Evolutionary conservation across 805 yeast species (phyloP).

Genomic region (Schizosaccharomyces octosporus): DNA sequence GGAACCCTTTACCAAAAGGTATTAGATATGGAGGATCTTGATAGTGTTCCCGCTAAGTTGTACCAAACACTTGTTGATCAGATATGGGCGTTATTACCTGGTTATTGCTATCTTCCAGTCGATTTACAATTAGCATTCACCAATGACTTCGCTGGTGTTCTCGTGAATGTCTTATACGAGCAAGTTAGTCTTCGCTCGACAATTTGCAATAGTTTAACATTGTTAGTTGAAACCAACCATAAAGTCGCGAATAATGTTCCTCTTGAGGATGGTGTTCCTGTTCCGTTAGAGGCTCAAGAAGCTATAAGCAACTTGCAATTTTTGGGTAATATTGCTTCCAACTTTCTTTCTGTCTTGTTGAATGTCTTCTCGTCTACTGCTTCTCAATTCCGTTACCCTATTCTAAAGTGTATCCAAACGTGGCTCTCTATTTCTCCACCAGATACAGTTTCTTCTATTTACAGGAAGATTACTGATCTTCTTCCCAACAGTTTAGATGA

Average conservation of each 20-base stretch:
- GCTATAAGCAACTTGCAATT: constrained; percentile 36
- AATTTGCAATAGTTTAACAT: constrained; percentile 61
- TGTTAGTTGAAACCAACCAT: constrained; percentile 38
- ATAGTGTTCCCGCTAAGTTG: constrained; percentile 39
- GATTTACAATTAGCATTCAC: constrained; percentile 44
- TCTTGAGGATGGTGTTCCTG: constrained; percentile 23
- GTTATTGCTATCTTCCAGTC: constrained; percentile 63
- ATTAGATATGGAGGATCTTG: constrained; percentile 10
- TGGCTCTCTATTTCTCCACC: constrained; percentile 44
- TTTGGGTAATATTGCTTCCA: constrained; percentile 35
- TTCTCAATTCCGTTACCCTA: constrained; percentile 60
- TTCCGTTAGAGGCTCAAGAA: constrained; percentile 9
- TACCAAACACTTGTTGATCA: constrained; percentile 73
- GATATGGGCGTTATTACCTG: constrained; percentile 75
- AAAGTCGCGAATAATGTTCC: constrained; percentile 29
- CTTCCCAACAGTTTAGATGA: constrained; percentile 19
- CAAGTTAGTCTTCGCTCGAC: constrained; percentile 50
- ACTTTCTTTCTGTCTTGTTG: constrained; percentile 64
- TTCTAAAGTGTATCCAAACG: constrained; percentile 65
- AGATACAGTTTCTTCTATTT: constrained; percentile 46
- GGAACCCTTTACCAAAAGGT: constrained; percentile 11
- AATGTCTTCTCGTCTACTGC: constrained; percentile 79
- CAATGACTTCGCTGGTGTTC: constrained; percentile 49
- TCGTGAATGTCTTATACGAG: constrained; percentile 53
- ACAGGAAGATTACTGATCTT: constrained; percentile 62